Evolutionary conservation across 2,329 filamentous ascomycete genomes (phyloP).

Genomic region (Botryotinia globosa): DNA sequence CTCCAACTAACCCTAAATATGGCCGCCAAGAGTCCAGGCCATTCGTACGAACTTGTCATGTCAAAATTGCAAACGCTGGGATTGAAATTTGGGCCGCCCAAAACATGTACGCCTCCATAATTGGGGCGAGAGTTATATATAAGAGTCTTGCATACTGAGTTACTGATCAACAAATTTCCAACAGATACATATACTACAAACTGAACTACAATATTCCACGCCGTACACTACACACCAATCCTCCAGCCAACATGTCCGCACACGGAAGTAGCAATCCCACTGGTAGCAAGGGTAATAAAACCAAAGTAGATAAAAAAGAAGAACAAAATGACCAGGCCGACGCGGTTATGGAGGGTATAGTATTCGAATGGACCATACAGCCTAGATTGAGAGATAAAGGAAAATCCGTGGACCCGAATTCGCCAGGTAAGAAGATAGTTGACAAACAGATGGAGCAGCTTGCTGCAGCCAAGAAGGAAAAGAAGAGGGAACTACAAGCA

Average conservation of each 20-base stretch:
- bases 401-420: too few relatives aligned
- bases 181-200: background rate
- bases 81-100: background rate
- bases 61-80: background rate
- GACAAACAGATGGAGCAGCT: too few relatives aligned
- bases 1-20: background rate
- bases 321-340: too few relatives aligned
- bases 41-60: background rate
- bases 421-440: too few relatives aligned
- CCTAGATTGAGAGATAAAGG: too few relatives aligned
- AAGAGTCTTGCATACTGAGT: background rate
- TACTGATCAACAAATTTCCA: background rate
- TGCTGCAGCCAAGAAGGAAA: too few relatives aligned
- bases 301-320: too few relatives aligned
- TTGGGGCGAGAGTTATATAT: background rate
- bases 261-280: background rate
- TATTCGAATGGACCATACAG: too few relatives aligned
- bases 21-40: background rate
- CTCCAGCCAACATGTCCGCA: background rate
- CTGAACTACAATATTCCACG: background rate
- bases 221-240: background rate
- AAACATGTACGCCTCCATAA: background rate
- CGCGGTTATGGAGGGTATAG: too few relatives aligned
- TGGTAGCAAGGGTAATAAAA: background rate
- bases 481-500: background rate